These are phyloP conservation scores for Xylaria sp. DNA, from an alignment of 2,329 filamentous ascomycete species.

Conservation along the genomic window DNA sequence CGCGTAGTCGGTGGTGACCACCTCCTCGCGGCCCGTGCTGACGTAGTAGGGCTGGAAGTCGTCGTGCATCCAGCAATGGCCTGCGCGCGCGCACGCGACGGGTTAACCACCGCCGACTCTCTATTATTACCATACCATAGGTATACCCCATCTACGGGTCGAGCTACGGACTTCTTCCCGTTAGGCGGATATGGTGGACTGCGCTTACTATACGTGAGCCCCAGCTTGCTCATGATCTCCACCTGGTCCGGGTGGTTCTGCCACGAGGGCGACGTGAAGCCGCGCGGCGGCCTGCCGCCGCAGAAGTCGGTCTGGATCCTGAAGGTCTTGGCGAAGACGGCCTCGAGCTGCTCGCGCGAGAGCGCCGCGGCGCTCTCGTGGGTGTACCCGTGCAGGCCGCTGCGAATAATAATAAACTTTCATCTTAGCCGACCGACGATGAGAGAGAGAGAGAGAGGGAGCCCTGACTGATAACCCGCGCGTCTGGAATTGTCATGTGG, in stretches of 20 bases:
- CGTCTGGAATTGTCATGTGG: too few relatives aligned
- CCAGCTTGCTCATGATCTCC: conserved; percentile 1
- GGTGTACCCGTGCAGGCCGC: conserved; percentile 5
- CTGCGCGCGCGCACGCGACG: too few relatives aligned
- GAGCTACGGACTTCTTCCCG: too few relatives aligned
- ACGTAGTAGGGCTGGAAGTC: conserved; percentile 8
- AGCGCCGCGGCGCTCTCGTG: conserved; percentile 1
- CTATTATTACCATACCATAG: too few relatives aligned
- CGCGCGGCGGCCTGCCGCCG: background rate
- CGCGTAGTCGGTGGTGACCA: conserved; percentile 1
- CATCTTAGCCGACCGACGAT: too few relatives aligned
- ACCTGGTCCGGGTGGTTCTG: background rate
- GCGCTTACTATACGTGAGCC: background rate
- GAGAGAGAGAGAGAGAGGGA: too few relatives aligned
- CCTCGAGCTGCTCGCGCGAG: background rate
- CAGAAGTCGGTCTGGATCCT: conserved; percentile 2
- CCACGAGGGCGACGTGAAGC: conserved; percentile 4
- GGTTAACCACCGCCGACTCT: too few relatives aligned
- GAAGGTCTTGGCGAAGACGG: conserved; percentile 4
- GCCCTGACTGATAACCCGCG: too few relatives aligned
- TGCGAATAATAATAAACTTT: background rate
- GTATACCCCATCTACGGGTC: too few relatives aligned
- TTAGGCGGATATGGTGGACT: too few relatives aligned
- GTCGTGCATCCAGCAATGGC: conserved; percentile 8
- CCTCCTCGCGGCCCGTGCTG: background rate